Conservation (phyloP, 805 yeast genomes). For the Grigorovia humatica region DNA sequence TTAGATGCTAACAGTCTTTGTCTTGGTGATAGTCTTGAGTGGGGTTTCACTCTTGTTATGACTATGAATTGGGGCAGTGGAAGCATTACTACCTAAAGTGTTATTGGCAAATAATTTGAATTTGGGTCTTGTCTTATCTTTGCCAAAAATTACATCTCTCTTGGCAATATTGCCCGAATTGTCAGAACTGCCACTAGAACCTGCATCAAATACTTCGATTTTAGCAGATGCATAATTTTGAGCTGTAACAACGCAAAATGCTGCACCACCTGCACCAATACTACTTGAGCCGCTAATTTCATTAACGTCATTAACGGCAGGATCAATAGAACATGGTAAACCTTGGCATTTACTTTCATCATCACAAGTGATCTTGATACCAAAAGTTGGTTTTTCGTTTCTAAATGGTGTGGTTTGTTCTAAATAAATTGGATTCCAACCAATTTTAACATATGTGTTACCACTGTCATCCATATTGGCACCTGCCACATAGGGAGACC, state of each 20-base stretch:
- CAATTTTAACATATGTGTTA: slow-evolving; percentile 72
- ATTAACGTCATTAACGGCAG: slow-evolving; percentile 51
- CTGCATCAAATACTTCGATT: slow-evolving; percentile 51
- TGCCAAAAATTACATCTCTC: background rate
- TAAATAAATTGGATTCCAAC: slow-evolving; percentile 82
- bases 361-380: slow-evolving; percentile 65
- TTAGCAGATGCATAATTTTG: slow-evolving; percentile 49
- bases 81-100: background rate
- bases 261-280: slow-evolving; percentile 55
- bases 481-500: slow-evolving; percentile 93
- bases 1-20: background rate
- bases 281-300: slow-evolving; percentile 35
- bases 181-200: background rate
- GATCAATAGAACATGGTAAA: slow-evolving; percentile 75
- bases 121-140: background rate
- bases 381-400: slow-evolving; percentile 50
- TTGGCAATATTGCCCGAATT: background rate
- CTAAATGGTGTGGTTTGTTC: slow-evolving; percentile 40
- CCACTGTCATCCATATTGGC: slow-evolving; percentile 66
- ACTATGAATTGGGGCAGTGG: background rate
- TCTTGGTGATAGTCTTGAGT: slow-evolving; percentile 5
- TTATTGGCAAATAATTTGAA: background rate
- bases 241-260: slow-evolving; percentile 81
- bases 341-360: slow-evolving; percentile 62
- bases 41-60: slow-evolving; percentile 1